Base-by-base conservation (phyloP, 371 early-diverging fungal genomes). In the Actinomucor elegans region DNA sequence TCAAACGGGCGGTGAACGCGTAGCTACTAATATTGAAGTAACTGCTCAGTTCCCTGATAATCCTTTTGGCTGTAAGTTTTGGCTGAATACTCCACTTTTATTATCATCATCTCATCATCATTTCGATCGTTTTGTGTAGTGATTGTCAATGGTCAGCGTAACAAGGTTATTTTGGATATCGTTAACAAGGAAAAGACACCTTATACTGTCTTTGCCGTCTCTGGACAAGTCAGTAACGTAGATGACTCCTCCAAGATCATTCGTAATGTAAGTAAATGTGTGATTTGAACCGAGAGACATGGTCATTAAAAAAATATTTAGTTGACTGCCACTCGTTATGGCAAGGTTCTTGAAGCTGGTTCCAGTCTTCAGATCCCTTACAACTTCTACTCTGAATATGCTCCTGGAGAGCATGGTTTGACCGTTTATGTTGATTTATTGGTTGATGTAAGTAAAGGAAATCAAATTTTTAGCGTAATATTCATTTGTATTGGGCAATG, bases 81-180 rank as follows among this genome's bases (percentile, higher is more conserved):
- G 15, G 12, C 9, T 36, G 15, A 12, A n/a, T 34, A 35, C 7
- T 32, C 23, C 23, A 17, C n/a, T n/a, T 48, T 21, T 27, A 29
- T 15, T 17, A 34, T 29, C n/a, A 9, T 29, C 52, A 20, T 38
- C 27, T 42, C 11, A 50, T 12, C 15, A 33, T 31, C 32, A 11
- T 9, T n/a, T 18, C n/a, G n/a, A n/a, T n/a, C n/a, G n/a, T n/a
- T 21, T 26, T 35, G 0, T 6, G 1, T 59, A 77, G 77, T 73
- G 42, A 73, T 77, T 35, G 62, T 66, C 35, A 77, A 77, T 61
- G 77, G 77, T 36, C 73, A 77, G 48, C 64, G 67, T 37, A 77
- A 77, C 61, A 68, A 71, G 51, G 67, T 77, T 29, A 24, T 65
- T 34, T 60, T 77, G 54, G 66, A 66, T 12, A 44, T 77, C 24